These are phyloP conservation scores for Phanerochaete sordida DNA, from an alignment of 768 basidiomycete genomes.

Conservation along the genomic window DNA sequence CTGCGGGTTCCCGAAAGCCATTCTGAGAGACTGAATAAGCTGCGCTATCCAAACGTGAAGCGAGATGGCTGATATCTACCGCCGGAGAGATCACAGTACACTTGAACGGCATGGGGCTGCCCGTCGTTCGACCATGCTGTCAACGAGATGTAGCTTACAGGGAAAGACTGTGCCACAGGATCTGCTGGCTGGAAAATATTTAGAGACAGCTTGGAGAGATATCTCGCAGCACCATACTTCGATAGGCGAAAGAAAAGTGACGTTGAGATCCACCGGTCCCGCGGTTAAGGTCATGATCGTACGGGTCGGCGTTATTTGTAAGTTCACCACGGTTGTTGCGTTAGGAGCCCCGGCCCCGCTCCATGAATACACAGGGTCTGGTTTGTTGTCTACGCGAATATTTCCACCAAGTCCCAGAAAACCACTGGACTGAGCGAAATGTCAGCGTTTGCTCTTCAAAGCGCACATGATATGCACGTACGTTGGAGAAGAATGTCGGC, in stretches of 20 bases:
- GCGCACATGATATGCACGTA: background rate
- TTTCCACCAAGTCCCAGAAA: constrained; percentile 5
- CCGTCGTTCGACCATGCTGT: constrained; percentile 29
- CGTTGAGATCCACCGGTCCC: constrained; percentile 32
- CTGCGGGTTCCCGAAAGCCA: constrained; percentile 18
- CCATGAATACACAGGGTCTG: constrained; percentile 11
- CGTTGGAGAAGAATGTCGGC: constrained; percentile 47
- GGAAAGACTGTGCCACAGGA: constrained; percentile 34
- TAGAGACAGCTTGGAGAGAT: background rate
- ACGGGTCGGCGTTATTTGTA: constrained; percentile 32
- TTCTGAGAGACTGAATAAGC: constrained; percentile 5
- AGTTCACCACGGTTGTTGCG: constrained; percentile 16
- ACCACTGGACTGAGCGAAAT: background rate
- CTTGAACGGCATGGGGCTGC: constrained; percentile 28
- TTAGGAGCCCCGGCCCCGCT: constrained; percentile 8
- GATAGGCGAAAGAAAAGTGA: constrained; percentile 38
- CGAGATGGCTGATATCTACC: constrained; percentile 18
- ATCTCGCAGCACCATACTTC: constrained; percentile 21
- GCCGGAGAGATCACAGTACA: constrained; percentile 37
- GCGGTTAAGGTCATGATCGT: constrained; percentile 30
- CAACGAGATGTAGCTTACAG: constrained; percentile 35
- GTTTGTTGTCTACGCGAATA: constrained; percentile 13
- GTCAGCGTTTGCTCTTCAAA: background rate
- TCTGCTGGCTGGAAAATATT: constrained; percentile 33
- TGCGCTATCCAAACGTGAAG: no score